Base-by-base conservation (phyloP, 108 stramenopile species). In the Halocafeteria seosinensis region DNA sequence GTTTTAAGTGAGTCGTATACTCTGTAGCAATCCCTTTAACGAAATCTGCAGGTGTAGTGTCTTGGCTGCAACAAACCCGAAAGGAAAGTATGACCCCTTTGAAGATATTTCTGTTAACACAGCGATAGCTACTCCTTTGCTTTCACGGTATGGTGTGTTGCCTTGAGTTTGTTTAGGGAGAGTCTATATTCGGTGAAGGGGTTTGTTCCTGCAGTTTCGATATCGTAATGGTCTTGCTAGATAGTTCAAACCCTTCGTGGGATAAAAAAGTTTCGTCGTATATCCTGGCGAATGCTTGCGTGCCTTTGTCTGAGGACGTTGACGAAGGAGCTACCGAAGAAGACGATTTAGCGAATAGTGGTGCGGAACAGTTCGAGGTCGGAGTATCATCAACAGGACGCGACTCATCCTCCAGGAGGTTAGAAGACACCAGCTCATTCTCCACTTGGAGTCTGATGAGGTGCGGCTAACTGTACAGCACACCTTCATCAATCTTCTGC, bases 51-150 rank as follows among this genome's bases (percentile, higher is more conserved):
- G 63, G 27, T 23, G 30, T 31, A 59, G 34, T 23, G 35, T 71
- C 11, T n/a, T 71, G 12, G 70, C 63, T 5, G 70, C 38, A 12
- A 37, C 62, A 21, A 68, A 72, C 67, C 6, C 57, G 9, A 29
- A 55, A 50, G 78, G 76, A 29, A 34, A 35, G 9, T 79, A 67
- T 60, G 78, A 76, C 67, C n/a, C 47, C 17, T 30, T 50, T 17
- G 53, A 34, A 30, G 71, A 75, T 51, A 51, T 99, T 26, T 77
- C 88, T 37, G 69, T 67, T 37, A 99, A 95, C 73, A 92, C 93
- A 13, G 85, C 88, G 9, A 85, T 99, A 6, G 92, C 85, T 25
- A 78, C 91, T 5, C 93, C 97, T 3, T 78, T 99, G 21, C 66
- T 99, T n/a, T 90, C 88, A 3, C n/a, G n/a, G n/a, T n/a, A n/a